Base-by-base conservation (phyloP, 1,139 yeast genomes). In the Candida tetrigidarum region DNA sequence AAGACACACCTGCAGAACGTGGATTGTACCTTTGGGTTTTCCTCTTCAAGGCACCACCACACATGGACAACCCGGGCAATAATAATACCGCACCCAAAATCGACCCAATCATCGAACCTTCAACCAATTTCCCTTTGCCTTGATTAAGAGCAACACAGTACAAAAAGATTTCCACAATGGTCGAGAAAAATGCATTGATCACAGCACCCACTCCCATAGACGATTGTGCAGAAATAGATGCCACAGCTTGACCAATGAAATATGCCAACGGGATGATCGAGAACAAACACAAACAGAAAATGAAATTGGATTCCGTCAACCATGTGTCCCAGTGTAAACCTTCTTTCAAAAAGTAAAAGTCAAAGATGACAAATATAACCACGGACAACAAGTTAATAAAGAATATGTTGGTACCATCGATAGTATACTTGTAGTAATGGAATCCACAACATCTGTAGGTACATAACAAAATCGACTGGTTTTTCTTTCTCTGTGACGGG, bases 121-220 rank as follows among this genome's bases (percentile, higher is more conserved):
- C 99, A 2, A 95, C 99, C 39, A 93, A 74, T 48, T 84, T 81
- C 2, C 96, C 96, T 60, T 95, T 93, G 2, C 84, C 79, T 61
- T 91, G 96, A 46, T 80, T 75, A 50, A 93, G 71, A 0, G 99
- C 99, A 18, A 93, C 96, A 63, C 96, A 86, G 62, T 93, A 93
- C 42, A 93, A 71, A 63, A 86, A 93, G 20, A 93, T 89, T 62
- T 93, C 99, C 11, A 93, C 98, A 43, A 95, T 79, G 0, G 99
- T 92, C 1, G 99, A 92, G 74, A 93, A 93, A 58, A 95, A 92
- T 0, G 99, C 99, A 64, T 93, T 93, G 56, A 93, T 91, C 1
- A 92, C 97, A 1, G 99, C 99, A 71, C 99, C 99, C 53, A 93
- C 84, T n/a, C 98, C 97, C 98, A 93, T 93, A 0, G 98, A 92